Evolutionary conservation across 441 rosid species (phyloP), one percentile per base, ranked within the genome.

Genomic region (Pelargonium cotyledonis): DNA sequence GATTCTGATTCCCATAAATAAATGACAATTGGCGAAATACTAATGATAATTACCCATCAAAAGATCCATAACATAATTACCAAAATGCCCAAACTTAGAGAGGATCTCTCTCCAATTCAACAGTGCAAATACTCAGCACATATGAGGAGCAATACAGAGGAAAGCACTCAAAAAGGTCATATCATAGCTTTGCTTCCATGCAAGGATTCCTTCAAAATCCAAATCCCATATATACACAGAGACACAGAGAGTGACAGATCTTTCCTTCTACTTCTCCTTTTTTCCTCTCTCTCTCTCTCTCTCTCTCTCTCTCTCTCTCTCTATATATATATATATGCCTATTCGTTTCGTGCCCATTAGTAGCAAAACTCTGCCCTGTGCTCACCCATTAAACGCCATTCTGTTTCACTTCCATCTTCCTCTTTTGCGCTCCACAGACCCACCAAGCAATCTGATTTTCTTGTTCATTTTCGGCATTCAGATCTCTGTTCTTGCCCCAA

Each of bases 161-260:
- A 21, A 26, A 26, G 31, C 31, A 26, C 49, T 44, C 49, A 44
- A 44, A 44, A 44, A 44, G 23, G 49, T 12, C 49, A 44, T 44
- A 16, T 15, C 10, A n/a, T 53, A 65, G 55, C 57, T 61, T 74
- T 66, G 77, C 73, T 75, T 75, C 51, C 74, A 75, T 67, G 78
- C 78, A 75, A 70, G 71, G 58, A 63, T 53, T 43, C 63, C 63
- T n/a, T 18, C 35, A 53, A 53, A 53, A n/a, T 8, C 49, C 49
- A 44, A 53, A 53, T 73, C 49, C 65, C 68, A 65, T 3, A 11
- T 47, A 18, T 18, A 8, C 23, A 51, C 65, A 62, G 69, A 63
- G 65, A 63, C 49, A 29, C 68, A 41, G 44, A 69, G 18, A 15
- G n/a, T 31, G 49, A 35, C 41, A 21, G 31, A 26, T 26, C 31